Evolutionary conservation across 805 yeast species (phyloP).

Genomic region (Candida fluviatilis): DNA sequence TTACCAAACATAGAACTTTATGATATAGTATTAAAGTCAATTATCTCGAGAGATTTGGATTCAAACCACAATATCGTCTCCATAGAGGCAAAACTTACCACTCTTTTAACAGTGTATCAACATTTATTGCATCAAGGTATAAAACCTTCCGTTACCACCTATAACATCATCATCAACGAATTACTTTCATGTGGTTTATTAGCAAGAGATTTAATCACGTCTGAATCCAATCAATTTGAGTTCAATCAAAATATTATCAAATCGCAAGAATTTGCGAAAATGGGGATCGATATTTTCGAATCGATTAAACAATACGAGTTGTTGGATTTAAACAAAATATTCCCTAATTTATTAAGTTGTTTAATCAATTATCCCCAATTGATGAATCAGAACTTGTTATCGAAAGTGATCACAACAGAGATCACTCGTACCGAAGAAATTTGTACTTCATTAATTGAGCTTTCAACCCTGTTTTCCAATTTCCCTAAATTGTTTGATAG

Average conservation of each 20-base stretch:
- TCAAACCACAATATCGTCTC: slow-evolving; percentile 15
- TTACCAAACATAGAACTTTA: slow-evolving; percentile 51
- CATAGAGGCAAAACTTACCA: slow-evolving; percentile 55
- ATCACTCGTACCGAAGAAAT: not conserved
- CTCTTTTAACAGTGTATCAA: slow-evolving; percentile 61
- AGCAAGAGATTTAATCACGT: slow-evolving; percentile 34
- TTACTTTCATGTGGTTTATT: slow-evolving; percentile 47
- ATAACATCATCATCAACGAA: slow-evolving; percentile 43
- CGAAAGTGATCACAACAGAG: not conserved
- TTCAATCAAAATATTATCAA: slow-evolving; percentile 44
- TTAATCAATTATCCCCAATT: slow-evolving; percentile 25
- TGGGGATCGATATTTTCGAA: slow-evolving; percentile 42
- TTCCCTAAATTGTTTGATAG: slow-evolving; percentile 11
- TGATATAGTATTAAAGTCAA: slow-evolving; percentile 52
- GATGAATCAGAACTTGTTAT: slow-evolving; percentile 16
- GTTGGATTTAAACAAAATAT: slow-evolving; percentile 25
- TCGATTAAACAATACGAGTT: slow-evolving; percentile 40
- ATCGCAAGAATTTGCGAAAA: slow-evolving; percentile 39
- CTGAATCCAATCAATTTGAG: slow-evolving; percentile 41
- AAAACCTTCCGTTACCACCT: slow-evolving; percentile 56
- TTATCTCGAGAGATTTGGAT: slow-evolving; percentile 46
- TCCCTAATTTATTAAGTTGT: slow-evolving; percentile 33
- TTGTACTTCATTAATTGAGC: slow-evolving; percentile 21
- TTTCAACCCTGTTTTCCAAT: slow-evolving; percentile 20
- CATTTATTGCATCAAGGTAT: slow-evolving; percentile 44